Evolutionary conservation across 768 basidiomycete genomes (phyloP).

Genomic region (Flagelloscypha sp.): DNA sequence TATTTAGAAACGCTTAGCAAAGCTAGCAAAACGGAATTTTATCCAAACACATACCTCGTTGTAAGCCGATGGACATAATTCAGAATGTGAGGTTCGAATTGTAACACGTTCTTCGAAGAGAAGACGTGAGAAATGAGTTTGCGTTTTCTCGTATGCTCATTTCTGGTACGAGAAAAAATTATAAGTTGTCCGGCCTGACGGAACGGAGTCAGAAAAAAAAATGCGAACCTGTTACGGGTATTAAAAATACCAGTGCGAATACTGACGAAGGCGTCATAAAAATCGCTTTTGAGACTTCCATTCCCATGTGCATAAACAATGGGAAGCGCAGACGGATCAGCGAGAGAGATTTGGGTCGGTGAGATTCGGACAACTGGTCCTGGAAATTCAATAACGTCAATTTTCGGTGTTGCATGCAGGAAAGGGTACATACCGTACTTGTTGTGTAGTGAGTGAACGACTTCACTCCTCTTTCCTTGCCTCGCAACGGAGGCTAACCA

Average conservation of each 20-base stretch:
- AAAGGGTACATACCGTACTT: constrained; percentile 34
- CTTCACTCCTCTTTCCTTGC: constrained; percentile 38
- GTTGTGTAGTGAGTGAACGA: constrained; percentile 43
- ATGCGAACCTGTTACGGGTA: constrained; percentile 35
- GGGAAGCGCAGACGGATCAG: constrained; percentile 46
- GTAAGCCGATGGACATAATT: constrained; percentile 6
- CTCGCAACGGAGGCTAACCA: constrained; percentile 44
- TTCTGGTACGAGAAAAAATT: too few species aligned
- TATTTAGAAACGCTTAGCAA: too few species aligned
- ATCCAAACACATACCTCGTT: too few species aligned
- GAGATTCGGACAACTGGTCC: constrained; percentile 37
- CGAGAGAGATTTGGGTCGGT: constrained; percentile 41
- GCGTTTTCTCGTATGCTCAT: constrained; percentile 55
- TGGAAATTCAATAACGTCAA: constrained; percentile 9
- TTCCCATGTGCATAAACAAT: constrained; percentile 52
- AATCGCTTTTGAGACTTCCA: constrained; percentile 42
- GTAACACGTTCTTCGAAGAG: constrained; percentile 48
- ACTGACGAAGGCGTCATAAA: constrained; percentile 39
- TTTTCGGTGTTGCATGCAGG: too few species aligned
- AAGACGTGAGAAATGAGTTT: constrained; percentile 58
- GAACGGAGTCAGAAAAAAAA: too few species aligned
- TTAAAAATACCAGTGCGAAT: constrained; percentile 42
- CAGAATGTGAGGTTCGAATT: constrained; percentile 48
- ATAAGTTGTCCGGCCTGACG: too few species aligned
- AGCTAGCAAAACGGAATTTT: too few species aligned